Base-by-base conservation (phyloP, 768 basidiomycete species). In the Zangia roseola region DNA sequence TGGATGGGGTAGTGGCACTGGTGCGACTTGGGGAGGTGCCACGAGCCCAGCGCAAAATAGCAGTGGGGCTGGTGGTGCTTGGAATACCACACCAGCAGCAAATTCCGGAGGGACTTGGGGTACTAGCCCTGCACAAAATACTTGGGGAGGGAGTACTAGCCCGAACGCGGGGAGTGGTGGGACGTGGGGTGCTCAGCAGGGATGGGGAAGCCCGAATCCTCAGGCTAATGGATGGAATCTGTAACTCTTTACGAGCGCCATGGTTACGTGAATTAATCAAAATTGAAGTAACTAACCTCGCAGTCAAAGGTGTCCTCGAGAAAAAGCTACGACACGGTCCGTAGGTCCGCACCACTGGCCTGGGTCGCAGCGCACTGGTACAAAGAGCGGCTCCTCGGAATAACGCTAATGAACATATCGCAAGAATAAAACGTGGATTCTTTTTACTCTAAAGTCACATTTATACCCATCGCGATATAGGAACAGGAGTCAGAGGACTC, bases 221-320 rank as follows among this genome's bases (percentile, higher is more conserved):
- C 77, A 75, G 45, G 59, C 78, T 16, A 78, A 77, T 55, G 82
- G 82, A 16, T 84, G 82, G 82, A 80, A 74, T 47, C 40, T 71
- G 24, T 69, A 41, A 62, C 19, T 9, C 13, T 6, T 19, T 30
- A 31, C 31, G 4, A 31, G 31, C 31, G 6, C 14, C 31, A 16
- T 31, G 31, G 31, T 31, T 16, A 31, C 31, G 14, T 31, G 31
- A 16, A 31, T 16, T 31, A 31, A 16, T 31, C 14, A 14, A 31
- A 14, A 13, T 14, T 14, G 30, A 31, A 13, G 7, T 2, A 14
- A 3, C 30, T 26, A 30, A 13, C 12, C 13, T 30, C n/a, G n/a
- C n/a, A n/a, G n/a, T n/a, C n/a, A n/a, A n/a, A 4, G 14, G 30
- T 13, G 13, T 26, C 26, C 30, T 30, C 28, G 28, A 12, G n/a